Conservation (phyloP, 805 yeast species). For the Hanseniaspora opuntiae region DNA sequence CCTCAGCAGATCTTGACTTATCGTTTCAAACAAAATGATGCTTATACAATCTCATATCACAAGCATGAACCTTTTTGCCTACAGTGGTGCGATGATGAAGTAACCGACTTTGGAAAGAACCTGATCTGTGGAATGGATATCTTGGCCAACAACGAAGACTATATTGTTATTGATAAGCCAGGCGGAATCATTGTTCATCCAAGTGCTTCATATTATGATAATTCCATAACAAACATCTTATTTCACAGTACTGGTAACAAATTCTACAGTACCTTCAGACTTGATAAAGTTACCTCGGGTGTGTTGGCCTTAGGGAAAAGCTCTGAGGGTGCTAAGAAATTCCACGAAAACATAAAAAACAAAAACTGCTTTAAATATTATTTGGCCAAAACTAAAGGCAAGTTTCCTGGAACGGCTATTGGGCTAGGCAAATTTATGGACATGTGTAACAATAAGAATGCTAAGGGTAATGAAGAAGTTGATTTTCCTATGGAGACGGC, state of each 20-base stretch:
- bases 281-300: slow-evolving; percentile 87
- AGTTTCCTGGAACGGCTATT: slow-evolving; percentile 40
- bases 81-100: slow-evolving; percentile 20
- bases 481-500: slow-evolving; percentile 12
- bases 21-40: slow-evolving; percentile 18
- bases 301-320: slow-evolving; percentile 44
- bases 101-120: slow-evolving; percentile 5
- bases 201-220: slow-evolving; percentile 65
- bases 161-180: slow-evolving; percentile 84
- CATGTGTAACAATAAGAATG: slow-evolving; percentile 23
- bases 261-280: slow-evolving; percentile 73
- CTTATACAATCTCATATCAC: slow-evolving; percentile 32
- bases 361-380: slow-evolving; percentile 63
- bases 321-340: slow-evolving; percentile 42
- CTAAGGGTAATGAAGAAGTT: slow-evolving; percentile 12
- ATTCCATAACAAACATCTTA: slow-evolving; percentile 60
- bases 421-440: background rate
- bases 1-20: slow-evolving; percentile 2
- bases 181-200: slow-evolving; percentile 93
- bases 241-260: slow-evolving; percentile 48
- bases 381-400: slow-evolving; percentile 74
- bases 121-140: slow-evolving; percentile 39
- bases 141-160: slow-evolving; percentile 54
- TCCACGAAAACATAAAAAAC: slow-evolving; percentile 43
- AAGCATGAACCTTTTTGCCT: slow-evolving; percentile 83